Conservation (phyloP, 345 rosid species). For the Citrus glauca region DNA sequence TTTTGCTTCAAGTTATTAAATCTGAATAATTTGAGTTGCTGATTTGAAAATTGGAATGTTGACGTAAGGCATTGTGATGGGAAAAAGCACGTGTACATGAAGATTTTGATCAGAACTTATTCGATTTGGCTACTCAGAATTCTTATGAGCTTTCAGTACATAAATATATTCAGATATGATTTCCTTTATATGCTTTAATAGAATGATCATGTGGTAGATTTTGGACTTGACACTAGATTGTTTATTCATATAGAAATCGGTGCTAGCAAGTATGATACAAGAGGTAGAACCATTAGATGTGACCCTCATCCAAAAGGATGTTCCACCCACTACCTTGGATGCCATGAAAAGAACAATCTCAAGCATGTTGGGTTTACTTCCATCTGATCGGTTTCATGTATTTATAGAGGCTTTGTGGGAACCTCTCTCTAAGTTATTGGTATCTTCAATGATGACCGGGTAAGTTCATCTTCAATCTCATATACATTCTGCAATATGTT, state of each 20-base stretch:
- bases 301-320: slow-evolving; percentile 85
- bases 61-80: not conserved
- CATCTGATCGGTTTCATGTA: slow-evolving; percentile 89
- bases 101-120: not conserved
- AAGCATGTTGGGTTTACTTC: slow-evolving; percentile 96
- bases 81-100: not conserved
- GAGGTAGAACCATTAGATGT: slow-evolving; percentile 94
- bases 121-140: not conserved
- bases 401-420: slow-evolving; percentile 90
- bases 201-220: not conserved
- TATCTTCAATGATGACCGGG: slow-evolving; percentile 99
- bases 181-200: not conserved
- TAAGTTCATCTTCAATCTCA: slow-evolving; percentile 29
- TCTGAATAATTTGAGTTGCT: not conserved
- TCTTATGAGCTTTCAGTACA: not conserved
- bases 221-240: slow-evolving; percentile 1
- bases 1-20: not conserved
- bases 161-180: not conserved
- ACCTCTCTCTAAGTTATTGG: slow-evolving; percentile 78
- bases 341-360: slow-evolving; percentile 98
- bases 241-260: slow-evolving; percentile 49
- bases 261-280: slow-evolving; percentile 62
- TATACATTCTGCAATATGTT: not conserved
- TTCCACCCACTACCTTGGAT: slow-evolving; percentile 76
- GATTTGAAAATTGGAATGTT: not conserved